Conservation (phyloP, 2,329 filamentous ascomycete species). For the Claviceps sp. region DNA sequence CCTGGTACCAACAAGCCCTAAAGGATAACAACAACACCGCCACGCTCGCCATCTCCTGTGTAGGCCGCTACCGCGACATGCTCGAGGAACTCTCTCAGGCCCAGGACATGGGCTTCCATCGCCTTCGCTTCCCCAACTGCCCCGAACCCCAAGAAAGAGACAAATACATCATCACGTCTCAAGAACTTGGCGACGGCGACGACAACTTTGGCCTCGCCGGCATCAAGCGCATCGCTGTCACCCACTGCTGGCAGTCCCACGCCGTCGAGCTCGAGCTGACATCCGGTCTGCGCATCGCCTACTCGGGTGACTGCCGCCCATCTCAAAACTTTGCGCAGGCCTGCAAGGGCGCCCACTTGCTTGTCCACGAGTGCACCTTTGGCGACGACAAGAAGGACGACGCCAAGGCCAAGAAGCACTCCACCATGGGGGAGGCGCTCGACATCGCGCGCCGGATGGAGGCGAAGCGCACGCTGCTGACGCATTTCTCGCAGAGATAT, state of each 20-base stretch:
- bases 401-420: slow-evolving; percentile 79
- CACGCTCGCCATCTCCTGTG: slow-evolving; percentile 52
- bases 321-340: slow-evolving; percentile 54
- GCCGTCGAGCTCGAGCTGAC: slow-evolving; percentile 68
- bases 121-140: slow-evolving; percentile 26
- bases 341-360: slow-evolving; percentile 62
- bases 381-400: slow-evolving; percentile 71
- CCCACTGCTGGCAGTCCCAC: slow-evolving; percentile 68
- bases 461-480: slow-evolving; percentile 69
- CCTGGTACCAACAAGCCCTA: slow-evolving; percentile 53
- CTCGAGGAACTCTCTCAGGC: slow-evolving; percentile 66
- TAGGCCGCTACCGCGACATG: slow-evolving; percentile 59
- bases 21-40: slow-evolving; percentile 22
- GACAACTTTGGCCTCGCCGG: slow-evolving; percentile 46
- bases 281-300: slow-evolving; percentile 72
- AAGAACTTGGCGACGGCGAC: slow-evolving; percentile 29
- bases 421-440: slow-evolving; percentile 76
- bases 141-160: slow-evolving; percentile 8
- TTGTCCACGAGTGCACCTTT: slow-evolving; percentile 94
- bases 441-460: slow-evolving; percentile 64
- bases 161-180: slow-evolving; percentile 20
- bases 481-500: slow-evolving; percentile 92
- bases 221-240: slow-evolving; percentile 54
- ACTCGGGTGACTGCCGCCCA: slow-evolving; percentile 88
- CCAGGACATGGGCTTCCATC: slow-evolving; percentile 59